Evolutionary conservation across 108 stramenopile species (phyloP).

Genomic region (Skeletonema menzelii): DNA sequence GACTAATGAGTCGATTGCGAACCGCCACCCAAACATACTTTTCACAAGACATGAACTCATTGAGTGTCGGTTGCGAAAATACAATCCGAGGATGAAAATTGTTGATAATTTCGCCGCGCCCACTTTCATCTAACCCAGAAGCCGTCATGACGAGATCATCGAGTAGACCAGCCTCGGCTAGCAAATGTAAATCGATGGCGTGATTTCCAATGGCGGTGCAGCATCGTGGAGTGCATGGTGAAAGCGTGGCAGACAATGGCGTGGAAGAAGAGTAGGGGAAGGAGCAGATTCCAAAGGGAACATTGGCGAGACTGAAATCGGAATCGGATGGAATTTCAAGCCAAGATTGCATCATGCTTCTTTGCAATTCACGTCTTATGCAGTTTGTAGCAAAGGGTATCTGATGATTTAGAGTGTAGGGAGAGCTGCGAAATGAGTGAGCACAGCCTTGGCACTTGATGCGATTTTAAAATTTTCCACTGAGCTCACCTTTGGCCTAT

Average conservation of each 20-base stretch:
- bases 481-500: too few species aligned
- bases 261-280: slow-evolving; percentile 16
- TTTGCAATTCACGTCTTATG: too few species aligned
- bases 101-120: not conserved
- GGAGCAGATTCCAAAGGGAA: slow-evolving; percentile 88
- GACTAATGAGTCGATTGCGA: slow-evolving; percentile 57
- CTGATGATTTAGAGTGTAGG: too few species aligned
- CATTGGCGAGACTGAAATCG: slow-evolving; percentile 84
- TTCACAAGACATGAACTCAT: slow-evolving; percentile 69
- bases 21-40: slow-evolving; percentile 67
- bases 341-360: slow-evolving; percentile 42
- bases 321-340: slow-evolving; percentile 60
- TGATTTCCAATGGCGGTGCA: slow-evolving; percentile 76
- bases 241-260: not conserved
- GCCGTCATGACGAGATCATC: slow-evolving; percentile 20
- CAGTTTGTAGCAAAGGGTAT: too few species aligned
- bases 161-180: slow-evolving; percentile 80
- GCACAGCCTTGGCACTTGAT: too few species aligned
- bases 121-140: not conserved
- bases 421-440: too few species aligned
- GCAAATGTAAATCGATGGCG: slow-evolving; percentile 66
- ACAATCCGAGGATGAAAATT: slow-evolving; percentile 50
- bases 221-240: slow-evolving; percentile 43
- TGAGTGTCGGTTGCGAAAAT: slow-evolving; percentile 55
- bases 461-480: too few species aligned